Evolutionary conservation across 2,329 filamentous ascomycete genomes (phyloP), one percentile per base, ranked within the genome.

Genomic region (Aotearoamyces nothofagi): DNA sequence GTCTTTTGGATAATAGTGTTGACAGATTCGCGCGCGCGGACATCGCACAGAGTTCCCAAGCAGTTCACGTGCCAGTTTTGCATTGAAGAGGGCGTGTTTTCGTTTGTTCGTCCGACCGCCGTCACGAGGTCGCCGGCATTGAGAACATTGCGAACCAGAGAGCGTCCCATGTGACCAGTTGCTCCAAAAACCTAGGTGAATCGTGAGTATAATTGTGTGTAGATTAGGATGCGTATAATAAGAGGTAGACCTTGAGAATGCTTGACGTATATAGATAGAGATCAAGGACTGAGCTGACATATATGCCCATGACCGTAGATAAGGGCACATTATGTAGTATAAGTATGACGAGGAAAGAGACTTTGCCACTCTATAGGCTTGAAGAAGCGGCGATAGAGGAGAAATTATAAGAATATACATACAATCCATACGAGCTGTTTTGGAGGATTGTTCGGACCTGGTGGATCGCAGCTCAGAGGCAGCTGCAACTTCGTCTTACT

Each of bases 161-260:
- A 92, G 29, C 83, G 77, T 34, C 90, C 90, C 65, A 96, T 92
- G 46, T 98, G 90, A 32, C 90, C 90, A n/a, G 86, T 94, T 27
- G 83, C 86, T 27, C 90, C 90, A 54, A 94, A 98, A 31, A 96
- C 63, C 82, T 84, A 35, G 22, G 9, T 34, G 20, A 13, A 16
- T 29, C 27, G 32, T n/a, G n/a, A n/a, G n/a, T n/a, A n/a, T n/a
- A n/a, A n/a, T n/a, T n/a, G n/a, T n/a, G n/a, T n/a, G n/a, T n/a
- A n/a, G n/a, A n/a, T n/a, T n/a, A n/a, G n/a, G n/a, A n/a, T n/a
- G n/a, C n/a, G n/a, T n/a, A n/a, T n/a, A n/a, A n/a, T 34, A 28
- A 10, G 26, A 26, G 24, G 33, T 13, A 29, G 15, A 15, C 5
- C 13, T 27, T 12, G 17, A 17, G 25, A 31, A 31, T 27, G 31